Evolutionary conservation across 1,139 yeast genomes (phyloP), one percentile per base, ranked within the genome.

Genomic region (Meyerozyma guilliermondii): DNA sequence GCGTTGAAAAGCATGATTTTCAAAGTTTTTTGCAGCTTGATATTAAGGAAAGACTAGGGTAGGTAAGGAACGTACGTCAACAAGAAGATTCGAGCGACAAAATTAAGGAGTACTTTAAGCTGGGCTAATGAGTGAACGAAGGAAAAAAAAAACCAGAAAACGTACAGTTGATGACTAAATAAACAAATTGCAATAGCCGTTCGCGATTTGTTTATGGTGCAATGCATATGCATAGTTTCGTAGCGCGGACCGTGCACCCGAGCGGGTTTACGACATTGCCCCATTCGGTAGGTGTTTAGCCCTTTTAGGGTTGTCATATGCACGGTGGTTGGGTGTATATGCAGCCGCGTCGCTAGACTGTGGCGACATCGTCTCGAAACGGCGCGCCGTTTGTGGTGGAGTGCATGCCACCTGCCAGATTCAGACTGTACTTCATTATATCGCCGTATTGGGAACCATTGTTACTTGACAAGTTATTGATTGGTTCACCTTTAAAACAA

Each of bases 1-100:
- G 50, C 40, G 46, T 59, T 60, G 47, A 62, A 59, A 53, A 66
- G 62, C 72, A 66, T 67, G 33, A 29, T 29, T 46, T 13, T 13
- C 33, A n/a, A n/a, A 13, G 16, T 29, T 27, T 27, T 42, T 41
- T 38, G 26, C 26, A 38, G 24, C 26, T 18, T 18, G n/a, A 18
- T 13, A 41, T 41, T 37, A 50, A 48, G 43, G 51, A 49, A 56
- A 52, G 66, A 62, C 66, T 60, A 54, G 60, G 62, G 66, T 60
- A 48, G 54, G 62, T 43, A 33, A 33, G 36, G 36, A 33, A 20
- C 24, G 36, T 11, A 33, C 36, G 36, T 33, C 36, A 33, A 17
- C 23, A 33, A 20, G 18, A 13, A 29, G 14, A 26, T n/a, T 26
- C 28, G 10, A 29, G 33, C 18, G 33, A 29, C 33, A 29, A 13